Evolutionary conservation across 2,329 filamentous ascomycete genomes (phyloP).

Genomic region (Plenodomus biglobosus): DNA sequence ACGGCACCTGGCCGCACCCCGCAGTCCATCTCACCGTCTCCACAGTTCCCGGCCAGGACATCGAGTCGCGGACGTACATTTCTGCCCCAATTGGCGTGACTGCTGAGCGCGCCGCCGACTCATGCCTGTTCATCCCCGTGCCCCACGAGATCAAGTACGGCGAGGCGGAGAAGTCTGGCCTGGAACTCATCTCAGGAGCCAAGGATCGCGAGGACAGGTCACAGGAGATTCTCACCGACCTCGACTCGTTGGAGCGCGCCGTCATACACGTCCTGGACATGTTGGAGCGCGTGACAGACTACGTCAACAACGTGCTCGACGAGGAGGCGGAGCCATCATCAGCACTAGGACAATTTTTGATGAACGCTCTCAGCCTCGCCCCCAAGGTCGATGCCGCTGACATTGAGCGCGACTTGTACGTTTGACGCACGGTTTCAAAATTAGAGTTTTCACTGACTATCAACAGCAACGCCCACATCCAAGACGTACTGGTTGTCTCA

Average conservation of each 20-base stretch:
- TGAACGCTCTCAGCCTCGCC: constrained; percentile 88
- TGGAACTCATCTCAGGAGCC: constrained; percentile 82
- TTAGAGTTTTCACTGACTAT: constrained; percentile 29
- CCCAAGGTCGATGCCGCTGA: constrained; percentile 90
- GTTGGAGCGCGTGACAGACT: constrained; percentile 87
- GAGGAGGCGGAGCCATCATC: constrained; percentile 89
- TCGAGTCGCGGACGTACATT: constrained; percentile 92
- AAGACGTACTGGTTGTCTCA: constrained; percentile 96
- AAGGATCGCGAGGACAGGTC: constrained; percentile 76
- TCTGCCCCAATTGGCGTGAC: constrained; percentile 93
- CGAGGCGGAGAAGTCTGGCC: constrained; percentile 72
- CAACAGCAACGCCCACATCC: constrained; percentile 91
- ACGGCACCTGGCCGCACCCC: constrained; percentile 96
- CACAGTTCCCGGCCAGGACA: constrained; percentile 82
- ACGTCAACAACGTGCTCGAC: constrained; percentile 90
- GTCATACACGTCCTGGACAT: constrained; percentile 86
- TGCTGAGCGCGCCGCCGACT: constrained; percentile 90
- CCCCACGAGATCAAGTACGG: constrained; percentile 91
- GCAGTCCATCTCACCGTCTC: constrained; percentile 95
- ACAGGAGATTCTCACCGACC: constrained; percentile 76
- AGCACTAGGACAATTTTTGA: constrained; percentile 89
- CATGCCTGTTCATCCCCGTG: constrained; percentile 95
- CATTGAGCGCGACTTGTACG: constrained; percentile 90
- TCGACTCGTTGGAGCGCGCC: constrained; percentile 83
- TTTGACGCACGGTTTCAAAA: constrained; percentile 22